These are phyloP conservation scores for Earliella scabrosa DNA, from an alignment of 1,284 basidiomycete species.

Conservation along the genomic window DNA sequence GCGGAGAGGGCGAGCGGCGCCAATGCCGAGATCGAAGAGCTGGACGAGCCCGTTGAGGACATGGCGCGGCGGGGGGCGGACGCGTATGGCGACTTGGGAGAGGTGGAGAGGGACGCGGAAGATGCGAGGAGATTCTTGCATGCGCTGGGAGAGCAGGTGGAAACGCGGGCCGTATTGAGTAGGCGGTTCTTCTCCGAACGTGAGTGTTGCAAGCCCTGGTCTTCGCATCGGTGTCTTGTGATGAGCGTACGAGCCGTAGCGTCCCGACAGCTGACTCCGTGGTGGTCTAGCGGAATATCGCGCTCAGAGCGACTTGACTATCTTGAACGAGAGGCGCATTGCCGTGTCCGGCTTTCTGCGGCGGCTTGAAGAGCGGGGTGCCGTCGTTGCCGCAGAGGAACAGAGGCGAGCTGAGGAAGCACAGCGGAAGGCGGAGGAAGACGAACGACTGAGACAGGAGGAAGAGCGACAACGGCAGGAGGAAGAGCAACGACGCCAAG, in stretches of 20 bases:
- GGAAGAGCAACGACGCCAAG: neutral
- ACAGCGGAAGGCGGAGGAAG: neutral
- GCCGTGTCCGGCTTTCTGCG: neutral
- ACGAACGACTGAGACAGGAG: neutral
- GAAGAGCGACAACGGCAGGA: neutral
- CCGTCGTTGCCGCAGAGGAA: neutral
- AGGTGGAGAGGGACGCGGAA: neutral
- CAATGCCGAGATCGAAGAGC: neutral
- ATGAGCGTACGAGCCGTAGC: neutral
- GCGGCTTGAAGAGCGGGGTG: neutral
- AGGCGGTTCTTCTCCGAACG: slow-evolving; percentile 6
- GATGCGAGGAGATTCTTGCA: neutral
- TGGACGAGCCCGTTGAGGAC: neutral
- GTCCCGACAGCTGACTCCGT: no score
- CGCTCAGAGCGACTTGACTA: neutral
- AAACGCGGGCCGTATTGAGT: neutral
- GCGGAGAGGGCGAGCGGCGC: neutral
- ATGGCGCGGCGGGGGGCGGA: neutral
- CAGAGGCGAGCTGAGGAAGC: neutral
- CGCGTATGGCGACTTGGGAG: neutral
- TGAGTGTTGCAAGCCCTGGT: neutral
- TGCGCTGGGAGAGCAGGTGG: neutral
- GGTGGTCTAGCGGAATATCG: neutral
- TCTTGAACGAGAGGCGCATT: neutral
- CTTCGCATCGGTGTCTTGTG: neutral